Evolutionary conservation across 1,139 yeast genomes (phyloP).

Genomic region (Debaryomyces psychrophilus): DNA sequence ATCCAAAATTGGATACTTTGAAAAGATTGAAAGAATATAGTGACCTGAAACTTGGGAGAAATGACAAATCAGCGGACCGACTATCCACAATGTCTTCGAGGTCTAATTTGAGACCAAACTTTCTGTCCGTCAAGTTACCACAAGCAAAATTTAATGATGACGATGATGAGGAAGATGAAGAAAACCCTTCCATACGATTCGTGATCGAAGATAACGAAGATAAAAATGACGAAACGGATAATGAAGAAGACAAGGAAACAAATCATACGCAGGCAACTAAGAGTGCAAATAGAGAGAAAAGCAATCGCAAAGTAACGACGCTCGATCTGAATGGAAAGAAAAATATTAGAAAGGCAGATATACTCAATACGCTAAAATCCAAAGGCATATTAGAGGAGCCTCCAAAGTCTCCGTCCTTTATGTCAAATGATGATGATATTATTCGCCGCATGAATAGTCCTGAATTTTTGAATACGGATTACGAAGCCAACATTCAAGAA

Average conservation of each 20-base stretch:
- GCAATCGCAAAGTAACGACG: not conserved
- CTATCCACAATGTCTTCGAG: slow-evolving; percentile 37
- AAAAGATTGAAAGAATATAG: slow-evolving; percentile 17
- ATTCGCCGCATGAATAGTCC: slow-evolving; percentile 43
- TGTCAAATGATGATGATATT: slow-evolving; percentile 43
- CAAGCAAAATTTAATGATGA: slow-evolving; percentile 70
- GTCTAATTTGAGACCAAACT: slow-evolving; percentile 61
- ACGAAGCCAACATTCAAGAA: slow-evolving; percentile 21
- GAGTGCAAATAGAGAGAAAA: not conserved
- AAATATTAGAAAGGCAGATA: slow-evolving; percentile 21
- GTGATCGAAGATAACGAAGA: slow-evolving; percentile 25
- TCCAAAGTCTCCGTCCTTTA: slow-evolving; percentile 34
- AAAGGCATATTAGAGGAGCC: not conserved
- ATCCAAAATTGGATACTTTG: not conserved
- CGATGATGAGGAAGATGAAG: slow-evolving; percentile 36
- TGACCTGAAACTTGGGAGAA: slow-evolving; percentile 7
- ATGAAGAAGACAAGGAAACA: slow-evolving; percentile 18
- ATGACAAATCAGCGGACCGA: slow-evolving; percentile 21
- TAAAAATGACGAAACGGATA: slow-evolving; percentile 16
- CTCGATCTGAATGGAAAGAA: slow-evolving; percentile 11
- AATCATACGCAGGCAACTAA: not conserved
- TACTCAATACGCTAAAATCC: slow-evolving; percentile 11
- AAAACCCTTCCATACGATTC: slow-evolving; percentile 29
- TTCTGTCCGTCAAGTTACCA: slow-evolving; percentile 79
- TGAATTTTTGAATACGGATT: slow-evolving; percentile 37